Evolutionary conservation across 495 filamentous ascomycete genomes (phyloP).

Genomic region (Penicillium longicatenatum): DNA sequence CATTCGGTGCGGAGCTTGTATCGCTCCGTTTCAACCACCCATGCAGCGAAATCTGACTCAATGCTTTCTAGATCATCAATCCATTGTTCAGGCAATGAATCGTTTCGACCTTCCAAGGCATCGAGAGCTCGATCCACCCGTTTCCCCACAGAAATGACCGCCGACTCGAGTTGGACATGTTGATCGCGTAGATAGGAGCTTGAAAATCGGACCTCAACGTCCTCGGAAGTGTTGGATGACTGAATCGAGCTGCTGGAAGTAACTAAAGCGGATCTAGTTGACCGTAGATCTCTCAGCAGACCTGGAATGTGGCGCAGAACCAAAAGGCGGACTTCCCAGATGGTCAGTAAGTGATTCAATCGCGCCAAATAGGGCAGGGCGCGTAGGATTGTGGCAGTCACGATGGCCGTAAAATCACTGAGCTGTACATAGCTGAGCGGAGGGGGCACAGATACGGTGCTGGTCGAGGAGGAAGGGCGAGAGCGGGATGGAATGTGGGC

Average conservation of each 20-base stretch:
- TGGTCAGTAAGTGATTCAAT: slow-evolving; percentile 65
- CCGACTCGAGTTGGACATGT: slow-evolving; percentile 62
- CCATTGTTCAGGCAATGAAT: slow-evolving; percentile 85
- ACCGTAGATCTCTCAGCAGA: slow-evolving; percentile 65
- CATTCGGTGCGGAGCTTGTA: slow-evolving; percentile 49
- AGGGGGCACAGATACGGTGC: slow-evolving; percentile 53
- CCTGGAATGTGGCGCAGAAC: slow-evolving; percentile 72
- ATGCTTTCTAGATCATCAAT: slow-evolving; percentile 79
- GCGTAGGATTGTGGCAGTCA: slow-evolving; percentile 86
- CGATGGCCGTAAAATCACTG: slow-evolving; percentile 84
- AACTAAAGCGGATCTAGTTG: slow-evolving; percentile 61
- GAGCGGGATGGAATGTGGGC: slow-evolving; percentile 66
- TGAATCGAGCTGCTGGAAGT: slow-evolving; percentile 63
- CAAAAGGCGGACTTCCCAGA: slow-evolving; percentile 74
- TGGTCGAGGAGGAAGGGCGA: slow-evolving; percentile 56
- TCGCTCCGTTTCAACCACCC: slow-evolving; percentile 62
- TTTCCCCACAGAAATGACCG: slow-evolving; percentile 69
- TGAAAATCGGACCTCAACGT: slow-evolving; percentile 31
- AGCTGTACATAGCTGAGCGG: slow-evolving; percentile 59
- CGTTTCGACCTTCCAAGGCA: slow-evolving; percentile 75
- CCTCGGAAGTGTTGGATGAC: slow-evolving; percentile 21
- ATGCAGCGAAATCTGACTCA: slow-evolving; percentile 77
- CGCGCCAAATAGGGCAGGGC: slow-evolving; percentile 80
- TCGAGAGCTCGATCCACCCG: slow-evolving; percentile 84
- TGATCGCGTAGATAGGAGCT: slow-evolving; percentile 62